Base-by-base conservation (phyloP, 2,329 filamentous ascomycete genomes). In the Drechslera avenae region DNA sequence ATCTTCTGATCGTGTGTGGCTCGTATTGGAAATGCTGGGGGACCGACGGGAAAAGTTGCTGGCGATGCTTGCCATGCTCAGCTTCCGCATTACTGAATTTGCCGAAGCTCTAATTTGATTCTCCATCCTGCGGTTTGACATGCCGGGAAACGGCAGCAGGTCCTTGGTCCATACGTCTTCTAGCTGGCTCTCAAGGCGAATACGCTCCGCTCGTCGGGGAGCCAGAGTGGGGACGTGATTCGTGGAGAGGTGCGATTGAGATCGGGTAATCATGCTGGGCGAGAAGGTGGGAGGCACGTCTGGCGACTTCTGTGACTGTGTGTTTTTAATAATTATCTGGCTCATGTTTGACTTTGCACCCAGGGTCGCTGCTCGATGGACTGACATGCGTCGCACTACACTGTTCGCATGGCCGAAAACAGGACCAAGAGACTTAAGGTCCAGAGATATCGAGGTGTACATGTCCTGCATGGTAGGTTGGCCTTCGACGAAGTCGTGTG, bases 261-360 rank as follows among this genome's bases (percentile, higher is more conserved):
- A 94, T 33, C 91, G 84, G 60, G 87, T 87, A 56, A 95, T 86
- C 28, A 81, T 78, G n/a, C 70, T 79, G 46, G 69, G 79, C 48
- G 60, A 75, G 56, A 73, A 76, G 21, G 72, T 75, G 12, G 56
- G 68, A 31, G 79, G 72, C 13, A 78, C 70, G 4, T 82, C 73
- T 5, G 76, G 69, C 35, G 87, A 83, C 61, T 86, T 87, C 39
- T 84, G 78, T 2, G 84, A 82, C 62, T 86, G 86, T 0, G 92
- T 96, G 65, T 95, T 95, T 67, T 90, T 93, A 66, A 97, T 84
- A 39, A 96, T 88, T 43, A 96, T 86, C 65, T 94, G 89, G 56
- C 83, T 88, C 44, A 88, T 73, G 33, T 85, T 81, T 12, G 83
- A 82, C 60, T 86, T 89, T 12, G 86, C 80, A 13, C 88, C 86